Percentiles rank a stretch among this genome's conserved stretches.
Evolutionary conservation across 2,329 filamentous ascomycete species (phyloP).

Genomic region (Hypoxylon sp.): DNA sequence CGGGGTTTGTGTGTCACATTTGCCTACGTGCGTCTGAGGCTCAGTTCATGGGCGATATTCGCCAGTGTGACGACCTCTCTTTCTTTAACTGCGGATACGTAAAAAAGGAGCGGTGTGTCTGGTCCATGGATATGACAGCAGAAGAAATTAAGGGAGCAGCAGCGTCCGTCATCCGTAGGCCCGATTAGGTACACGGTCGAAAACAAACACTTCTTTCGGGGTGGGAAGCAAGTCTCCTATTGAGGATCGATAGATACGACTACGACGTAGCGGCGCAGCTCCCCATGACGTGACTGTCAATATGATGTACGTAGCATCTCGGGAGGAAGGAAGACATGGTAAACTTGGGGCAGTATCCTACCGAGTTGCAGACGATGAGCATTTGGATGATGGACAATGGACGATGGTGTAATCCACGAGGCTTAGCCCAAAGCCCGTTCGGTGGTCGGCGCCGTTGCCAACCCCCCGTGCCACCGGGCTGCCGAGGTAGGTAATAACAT

Average conservation of each 20-base stretch:
- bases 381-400: no score
- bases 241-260: neutral
- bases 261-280: neutral
- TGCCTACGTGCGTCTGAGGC: neutral
- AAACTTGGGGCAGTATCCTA: neutral
- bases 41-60: neutral
- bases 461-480: slow-evolving; percentile 8
- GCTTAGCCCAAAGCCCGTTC: slow-evolving; percentile 1
- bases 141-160: neutral
- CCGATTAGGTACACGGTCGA: slow-evolving; percentile 12
- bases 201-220: slow-evolving; percentile 16
- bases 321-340: neutral
- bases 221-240: neutral
- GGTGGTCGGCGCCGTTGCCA: neutral
- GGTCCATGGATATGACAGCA: slow-evolving; percentile 3
- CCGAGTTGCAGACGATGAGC: no score
- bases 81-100: neutral
- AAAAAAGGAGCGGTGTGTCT: slow-evolving; percentile 17
- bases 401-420: neutral
- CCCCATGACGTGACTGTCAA: neutral
- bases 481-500: neutral
- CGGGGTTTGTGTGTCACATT: neutral
- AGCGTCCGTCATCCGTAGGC: slow-evolving; percentile 5
- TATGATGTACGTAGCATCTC: no score
- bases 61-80: neutral